Evolutionary conservation across 2,329 filamentous ascomycete genomes (phyloP), one percentile per base, ranked within the genome.

Genomic region (Ascochyta clinopodiicola): DNA sequence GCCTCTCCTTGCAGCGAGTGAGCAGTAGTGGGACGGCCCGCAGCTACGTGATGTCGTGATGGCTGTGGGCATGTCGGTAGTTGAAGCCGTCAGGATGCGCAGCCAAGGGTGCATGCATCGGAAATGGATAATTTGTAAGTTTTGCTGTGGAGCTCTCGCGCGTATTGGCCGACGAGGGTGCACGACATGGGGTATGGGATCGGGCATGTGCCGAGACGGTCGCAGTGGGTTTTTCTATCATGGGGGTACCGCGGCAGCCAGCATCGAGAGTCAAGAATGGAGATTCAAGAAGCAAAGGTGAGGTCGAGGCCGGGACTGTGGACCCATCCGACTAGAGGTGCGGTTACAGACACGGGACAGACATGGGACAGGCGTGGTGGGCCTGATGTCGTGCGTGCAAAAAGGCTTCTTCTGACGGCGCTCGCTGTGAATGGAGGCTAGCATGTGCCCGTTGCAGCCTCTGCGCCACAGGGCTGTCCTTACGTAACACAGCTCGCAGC

Each of bases 391-490:
- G 40, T 49, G 51, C 45, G 29, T 32, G 29, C 29, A 31, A 12
- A 31, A 43, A 40, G 25, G 49, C 49, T 52, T 52, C 36, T 52
- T 42, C 46, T 22, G 49, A 51, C 49, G 40, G 35, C 34, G 13
- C 29, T 5, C 10, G 34, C 25, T n/a, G 29, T 12, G 17, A 6
- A 34, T 42, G 13, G 13, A 27, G 52, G 32, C 31, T 51, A 47
- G 46, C n/a, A 15, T 17, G 15, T 22, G 31, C 19, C 43, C 17
- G 24, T 44, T 34, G 25, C 34, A 21, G 44, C 17, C 15, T 5
- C 24, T 19, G 37, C 13, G 17, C 36, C 36, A 38, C 36, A 38
- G 19, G 12, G 12, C 13, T 21, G 31, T 9, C 13, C 36, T 56
- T 51, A 56, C 40, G 52, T 56, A 51, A 56, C 17, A 31, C 42